These are phyloP conservation scores for Hypericum androsaemum DNA, from an alignment of 345 rosid genomes.

Conservation along the genomic window DNA sequence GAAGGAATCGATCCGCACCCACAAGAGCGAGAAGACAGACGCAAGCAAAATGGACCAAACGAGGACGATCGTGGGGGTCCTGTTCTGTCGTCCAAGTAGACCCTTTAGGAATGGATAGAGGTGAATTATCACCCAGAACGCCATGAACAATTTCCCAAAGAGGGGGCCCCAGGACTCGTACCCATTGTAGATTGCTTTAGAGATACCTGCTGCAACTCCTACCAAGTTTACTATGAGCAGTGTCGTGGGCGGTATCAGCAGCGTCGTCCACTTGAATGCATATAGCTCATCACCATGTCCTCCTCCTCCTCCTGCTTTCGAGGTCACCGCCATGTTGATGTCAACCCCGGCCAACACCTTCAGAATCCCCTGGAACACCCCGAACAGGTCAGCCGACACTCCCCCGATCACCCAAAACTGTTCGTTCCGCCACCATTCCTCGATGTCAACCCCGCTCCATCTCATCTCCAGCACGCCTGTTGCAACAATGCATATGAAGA, in stretches of 20 bases:
- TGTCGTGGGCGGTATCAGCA: conserved; percentile 1
- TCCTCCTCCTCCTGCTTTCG: background rate
- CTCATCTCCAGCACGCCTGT: background rate
- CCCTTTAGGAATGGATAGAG: conserved; percentile 1
- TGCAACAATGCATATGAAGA: background rate
- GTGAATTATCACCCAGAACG: conserved; percentile 2
- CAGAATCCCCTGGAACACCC: background rate
- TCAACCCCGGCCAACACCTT: background rate
- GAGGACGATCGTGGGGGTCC: background rate
- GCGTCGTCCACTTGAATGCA: conserved; percentile 1
- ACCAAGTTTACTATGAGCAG: background rate
- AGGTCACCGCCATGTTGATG: background rate
- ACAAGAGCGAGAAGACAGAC: background rate
- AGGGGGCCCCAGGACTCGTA: background rate
- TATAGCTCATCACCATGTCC: background rate
- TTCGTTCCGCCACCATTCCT: conserved; percentile 5
- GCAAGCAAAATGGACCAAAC: conserved; percentile 1
- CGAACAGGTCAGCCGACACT: background rate
- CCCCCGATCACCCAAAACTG: conserved; percentile 5
- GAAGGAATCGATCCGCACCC: conserved; percentile 4
- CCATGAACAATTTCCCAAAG: conserved; percentile 1
- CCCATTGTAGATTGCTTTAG: background rate
- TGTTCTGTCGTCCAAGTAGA: background rate
- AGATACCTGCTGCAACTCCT: background rate
- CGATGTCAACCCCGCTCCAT: conserved; percentile 1